phyloP scores from a whole-genome alignment of 257 asterid genomes.

The Nicotiana otophora region DNA sequence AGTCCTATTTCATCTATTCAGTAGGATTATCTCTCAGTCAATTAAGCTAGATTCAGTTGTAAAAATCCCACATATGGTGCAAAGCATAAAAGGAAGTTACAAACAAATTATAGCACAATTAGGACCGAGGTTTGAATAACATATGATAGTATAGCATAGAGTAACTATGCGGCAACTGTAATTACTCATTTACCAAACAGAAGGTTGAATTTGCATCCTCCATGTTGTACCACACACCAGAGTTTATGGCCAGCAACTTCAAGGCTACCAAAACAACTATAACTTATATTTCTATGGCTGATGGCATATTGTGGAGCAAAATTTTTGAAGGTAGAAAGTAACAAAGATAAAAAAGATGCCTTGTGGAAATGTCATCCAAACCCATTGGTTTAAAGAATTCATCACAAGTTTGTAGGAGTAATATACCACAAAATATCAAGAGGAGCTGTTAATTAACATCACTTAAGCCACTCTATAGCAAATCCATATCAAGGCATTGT shows the following conservation, averaged over 20 bases:
- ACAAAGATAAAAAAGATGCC: background rate
- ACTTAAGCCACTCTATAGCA: too few relatives aligned
- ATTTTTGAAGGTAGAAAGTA: background rate
- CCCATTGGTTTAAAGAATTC: background rate
- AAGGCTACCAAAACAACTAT: background rate
- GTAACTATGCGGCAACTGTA: background rate
- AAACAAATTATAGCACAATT: background rate
- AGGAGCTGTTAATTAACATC: background rate
- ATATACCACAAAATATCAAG: background rate
- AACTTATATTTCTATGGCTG: background rate
- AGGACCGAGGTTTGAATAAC: background rate
- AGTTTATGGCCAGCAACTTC: background rate
- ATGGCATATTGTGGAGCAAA: background rate
- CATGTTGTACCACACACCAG: background rate
- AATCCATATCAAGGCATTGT: too few relatives aligned
- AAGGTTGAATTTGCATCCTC: background rate
- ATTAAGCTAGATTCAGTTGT: background rate
- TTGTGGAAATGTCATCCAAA: background rate
- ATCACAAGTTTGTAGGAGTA: background rate
- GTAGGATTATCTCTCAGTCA: background rate
- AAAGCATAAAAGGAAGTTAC: background rate
- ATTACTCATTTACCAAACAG: background rate
- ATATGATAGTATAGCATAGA: background rate
- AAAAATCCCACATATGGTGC: background rate
- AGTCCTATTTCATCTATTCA: background rate